These are phyloP conservation scores for Irpex sp. DNA, from an alignment of 1,284 basidiomycete genomes.

Conservation along the genomic window DNA sequence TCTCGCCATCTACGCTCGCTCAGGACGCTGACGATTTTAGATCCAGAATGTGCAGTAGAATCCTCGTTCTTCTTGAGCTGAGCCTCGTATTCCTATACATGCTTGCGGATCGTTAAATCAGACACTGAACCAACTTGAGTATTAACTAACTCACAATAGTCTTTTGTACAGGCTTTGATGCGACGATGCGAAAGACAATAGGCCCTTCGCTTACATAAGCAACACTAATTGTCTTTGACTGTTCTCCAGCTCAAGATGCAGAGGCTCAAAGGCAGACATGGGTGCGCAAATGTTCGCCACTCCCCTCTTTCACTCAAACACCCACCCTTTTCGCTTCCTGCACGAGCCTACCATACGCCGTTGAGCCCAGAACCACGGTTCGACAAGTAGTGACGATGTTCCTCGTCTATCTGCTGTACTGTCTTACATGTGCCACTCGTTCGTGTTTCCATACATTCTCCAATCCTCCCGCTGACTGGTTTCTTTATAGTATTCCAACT, in stretches of 20 bases:
- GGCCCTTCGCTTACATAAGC: slow-evolving; percentile 6
- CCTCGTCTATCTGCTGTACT: background rate
- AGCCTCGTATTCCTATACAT: no score
- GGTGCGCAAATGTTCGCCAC: background rate
- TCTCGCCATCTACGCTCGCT: background rate
- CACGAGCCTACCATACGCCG: background rate
- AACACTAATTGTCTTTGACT: slow-evolving; percentile 8
- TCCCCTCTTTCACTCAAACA: background rate
- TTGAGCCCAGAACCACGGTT: background rate
- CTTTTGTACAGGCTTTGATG: background rate
- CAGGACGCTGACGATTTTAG: background rate
- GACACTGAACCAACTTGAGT: background rate
- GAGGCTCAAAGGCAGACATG: background rate
- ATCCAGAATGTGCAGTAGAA: background rate
- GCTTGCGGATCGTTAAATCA: background rate
- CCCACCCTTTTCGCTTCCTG: background rate
- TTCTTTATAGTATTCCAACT: background rate
- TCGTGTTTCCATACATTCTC: background rate
- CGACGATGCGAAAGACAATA: slow-evolving; percentile 6
- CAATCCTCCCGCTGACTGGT: background rate
- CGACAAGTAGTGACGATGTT: background rate
- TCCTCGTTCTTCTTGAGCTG: background rate
- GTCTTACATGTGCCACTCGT: background rate
- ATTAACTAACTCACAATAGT: background rate
- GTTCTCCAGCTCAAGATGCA: background rate